phyloP scores from a whole-genome alignment of 179 eudicot species.

The Actinidia arguta region DNA sequence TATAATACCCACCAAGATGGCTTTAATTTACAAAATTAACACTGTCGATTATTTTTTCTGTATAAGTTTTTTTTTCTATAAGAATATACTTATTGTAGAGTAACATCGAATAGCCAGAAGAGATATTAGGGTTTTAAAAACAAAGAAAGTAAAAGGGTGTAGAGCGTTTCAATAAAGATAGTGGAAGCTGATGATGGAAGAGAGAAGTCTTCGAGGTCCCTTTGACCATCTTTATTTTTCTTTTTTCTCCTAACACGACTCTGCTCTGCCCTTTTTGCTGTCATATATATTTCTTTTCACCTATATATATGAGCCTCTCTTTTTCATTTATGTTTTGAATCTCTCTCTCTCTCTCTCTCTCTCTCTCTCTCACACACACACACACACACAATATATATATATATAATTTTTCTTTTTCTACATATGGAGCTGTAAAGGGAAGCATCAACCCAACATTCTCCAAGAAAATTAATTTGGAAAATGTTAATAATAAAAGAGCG shows the following conservation, averaged over 20 bases:
- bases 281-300: constrained; percentile 12
- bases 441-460: constrained; percentile 13
- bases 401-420: not conserved
- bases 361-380: no score
- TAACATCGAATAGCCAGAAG: no score
- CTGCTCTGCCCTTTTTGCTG: not conserved
- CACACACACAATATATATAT: no score
- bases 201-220: constrained; percentile 17
- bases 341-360: not conserved
- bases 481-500: no score
- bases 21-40: no score
- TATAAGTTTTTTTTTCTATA: no score
- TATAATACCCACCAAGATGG: no score
- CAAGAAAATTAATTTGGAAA: constrained; percentile 2
- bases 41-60: no score
- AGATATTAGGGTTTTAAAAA: no score
- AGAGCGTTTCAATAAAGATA: constrained; percentile 16
- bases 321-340: not conserved
- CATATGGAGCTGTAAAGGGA: constrained; percentile 14
- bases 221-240: constrained; percentile 24
- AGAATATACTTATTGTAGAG: no score
- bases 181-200: constrained; percentile 14
- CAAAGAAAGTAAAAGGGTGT: no score
- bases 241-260: constrained; percentile 8
- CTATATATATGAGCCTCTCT: constrained; percentile 3